Base-by-base conservation (phyloP, 176 grass and related monocot species). In the Oryza rufipogon region DNA sequence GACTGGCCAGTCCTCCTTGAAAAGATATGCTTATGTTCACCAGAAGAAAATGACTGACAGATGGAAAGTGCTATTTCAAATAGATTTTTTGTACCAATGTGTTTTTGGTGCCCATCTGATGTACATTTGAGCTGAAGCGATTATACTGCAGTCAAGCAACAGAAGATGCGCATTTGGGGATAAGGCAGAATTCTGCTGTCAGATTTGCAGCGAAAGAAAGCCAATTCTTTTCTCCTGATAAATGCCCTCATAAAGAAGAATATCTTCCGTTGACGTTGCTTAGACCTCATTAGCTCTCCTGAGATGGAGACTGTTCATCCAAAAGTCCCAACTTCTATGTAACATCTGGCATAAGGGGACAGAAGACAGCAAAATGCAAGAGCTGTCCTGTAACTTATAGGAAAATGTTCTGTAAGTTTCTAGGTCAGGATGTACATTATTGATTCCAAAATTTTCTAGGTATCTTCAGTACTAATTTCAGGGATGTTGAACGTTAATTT, bases 1-100 rank as follows among this genome's bases (percentile, higher is more conserved):
- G 81, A 95, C 80, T 95, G 91, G 91, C 86, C 96, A 11, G 72
- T 94, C 80, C 86, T 96, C 19, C 91, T 99, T 78, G 93, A 99
- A 82, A 99, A 92, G 78, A 90, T 99, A 76, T 96, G 83, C 87
- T 30, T 85, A 66, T 64, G 86, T 81, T 92, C 91, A 46, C 85
- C 86, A 15, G 96, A 94, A 85, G 86, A 90, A 73, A 95, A 96
- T 82, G 87, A 85, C 70, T 92, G 81, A 92, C 86, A 87, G 76
- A 87, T 87, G 75, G 51, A 4, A 34, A 52, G 75, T 70, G 39
- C 46, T 87, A 71, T 51, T 75, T 83, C 17, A 85, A 44, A 82
- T 81, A 61, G 88, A 88, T 77, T 88, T 91, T 91, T 88, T 88
- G 82, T 77, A 74, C 69, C 48, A 33, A 79, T 82, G 73, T 89